Evolutionary conservation across 495 filamentous ascomycete genomes (phyloP), one percentile per base, ranked within the genome.

Genomic region (Neurospora hispaniola): DNA sequence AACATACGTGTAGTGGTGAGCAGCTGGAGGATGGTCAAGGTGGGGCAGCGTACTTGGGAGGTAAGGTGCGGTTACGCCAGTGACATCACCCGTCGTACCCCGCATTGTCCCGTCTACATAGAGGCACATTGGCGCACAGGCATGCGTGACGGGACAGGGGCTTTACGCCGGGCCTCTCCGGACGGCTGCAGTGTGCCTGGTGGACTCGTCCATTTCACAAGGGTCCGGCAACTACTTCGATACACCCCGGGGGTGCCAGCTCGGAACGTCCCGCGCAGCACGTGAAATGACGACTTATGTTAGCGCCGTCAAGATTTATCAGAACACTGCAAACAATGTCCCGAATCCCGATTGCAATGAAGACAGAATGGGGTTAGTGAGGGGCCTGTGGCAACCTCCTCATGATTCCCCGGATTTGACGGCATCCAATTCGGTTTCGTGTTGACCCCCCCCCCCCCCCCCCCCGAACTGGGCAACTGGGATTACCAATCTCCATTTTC

Each of bases 211-310:
- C 39, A 39, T 1, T 39, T 66, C 54, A 35, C 27, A 35, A 35
- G 27, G 27, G 27, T 16, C 54, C 27, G 54, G 54, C 54, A 66
- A 18, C 7, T 16, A 4, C 7, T 62, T 66, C 1, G 16, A 18
- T 14, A 31, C 54, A 66, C 54, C 54, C 54, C 14, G 6, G 27
- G 54, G 54, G 54, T 66, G 54, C 12, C 14, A 9, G 4, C 3
- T 0, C 27, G 14, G 11, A 66, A 66, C 54, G 35, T 66, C 27
- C 54, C 54, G 54, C 54, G 54, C 27, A 66, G 62, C 79, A 80
- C 79, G 79, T 80, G 79, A 80, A 79, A 80, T 79, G 78, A 75
- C 78, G 79, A 74, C 27, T 66, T 66, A 9, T 66, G 27, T 18
- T 66, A 66, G 54, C 54, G 54, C 27, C 54, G 54, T 35, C 54